Evolutionary conservation across 208 protist species (phyloP), one percentile per base, ranked within the genome.

Genomic region (Cochliopodium minus): DNA sequence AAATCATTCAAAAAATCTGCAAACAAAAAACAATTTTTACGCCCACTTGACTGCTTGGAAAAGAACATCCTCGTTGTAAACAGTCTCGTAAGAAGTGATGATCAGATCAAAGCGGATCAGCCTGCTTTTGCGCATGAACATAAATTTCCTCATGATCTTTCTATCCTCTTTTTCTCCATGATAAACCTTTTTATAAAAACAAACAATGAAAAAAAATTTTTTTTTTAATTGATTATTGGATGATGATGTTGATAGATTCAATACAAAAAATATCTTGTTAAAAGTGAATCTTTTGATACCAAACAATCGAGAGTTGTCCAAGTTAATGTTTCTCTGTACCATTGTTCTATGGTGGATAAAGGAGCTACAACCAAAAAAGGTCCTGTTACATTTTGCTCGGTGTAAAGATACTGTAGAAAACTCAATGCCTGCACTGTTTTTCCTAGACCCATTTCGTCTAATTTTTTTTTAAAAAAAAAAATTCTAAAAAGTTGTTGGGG

Each of bases 361-460:
- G 93, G 93, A 0, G 76, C 83, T 15, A 97, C 68, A 20, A 95
- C 78, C 9, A 97, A 60, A 64, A 93, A 93, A 4, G 92, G 92
- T 0, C 92, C 92, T 29, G 70, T 65, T 32, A 74, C 54, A 15
- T 75, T 45, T 33, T 70, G 50, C 2, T 22, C 51, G 3, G 49
- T 40, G 46, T 77, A 64, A 6, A 93, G 67, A 9, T 71, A 61
- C 38, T 88, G 72, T n/a, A 93, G 61, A 57, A 93, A 88, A 34
- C 81, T 70, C 28, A 89, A 70, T 30, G 83, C 77, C 69, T 95
- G 89, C 23, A 93, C 80, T 15, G 92, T 96, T 74, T 97, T 97
- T 28, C 92, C 91, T 0, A 96, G 81, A 29, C 91, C 91, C 91
- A 96, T 96, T 56, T 96, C 89, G 70, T 96, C 91, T 0, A 69